Conservation (phyloP, 2,329 filamentous ascomycete species). For the Penicillium aurantiogriseum region DNA sequence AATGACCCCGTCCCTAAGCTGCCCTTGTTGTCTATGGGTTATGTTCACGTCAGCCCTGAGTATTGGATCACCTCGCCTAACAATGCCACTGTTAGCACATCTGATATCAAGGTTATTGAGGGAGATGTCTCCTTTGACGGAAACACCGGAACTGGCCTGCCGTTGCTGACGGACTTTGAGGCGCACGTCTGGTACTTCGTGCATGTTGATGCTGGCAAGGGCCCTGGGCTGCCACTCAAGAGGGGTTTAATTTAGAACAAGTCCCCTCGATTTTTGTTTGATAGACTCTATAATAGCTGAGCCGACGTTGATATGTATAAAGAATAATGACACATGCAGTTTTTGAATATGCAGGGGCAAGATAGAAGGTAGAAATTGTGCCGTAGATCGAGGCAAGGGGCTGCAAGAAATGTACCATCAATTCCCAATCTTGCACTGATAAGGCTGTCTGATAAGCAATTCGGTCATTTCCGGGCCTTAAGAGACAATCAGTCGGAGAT, state of each 20-base stretch:
- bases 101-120: conserved; percentile 23
- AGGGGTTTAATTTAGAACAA: neutral
- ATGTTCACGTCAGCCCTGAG: conserved; percentile 67
- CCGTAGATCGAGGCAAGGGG: neutral
- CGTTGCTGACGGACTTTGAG: conserved; percentile 12
- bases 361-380: too few relatives aligned
- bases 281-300: neutral
- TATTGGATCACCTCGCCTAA: conserved; percentile 56
- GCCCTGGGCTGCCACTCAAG: conserved; percentile 16
- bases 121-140: conserved; percentile 26
- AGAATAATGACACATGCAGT: neutral
- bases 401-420: neutral
- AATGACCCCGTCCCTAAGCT: conserved; percentile 68
- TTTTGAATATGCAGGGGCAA: neutral
- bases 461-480: neutral
- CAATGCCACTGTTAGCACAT: conserved; percentile 19
- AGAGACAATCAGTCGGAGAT: neutral
- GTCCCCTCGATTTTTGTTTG: neutral
- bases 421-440: too few relatives aligned
- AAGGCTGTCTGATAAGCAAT: conserved; percentile 1
- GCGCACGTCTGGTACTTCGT: conserved; percentile 31
- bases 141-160: conserved; percentile 27
- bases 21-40: conserved; percentile 60
- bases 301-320: neutral
- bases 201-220: conserved; percentile 21